Conservation (phyloP, 805 yeast genomes). For the Brettanomyces custersianus region DNA sequence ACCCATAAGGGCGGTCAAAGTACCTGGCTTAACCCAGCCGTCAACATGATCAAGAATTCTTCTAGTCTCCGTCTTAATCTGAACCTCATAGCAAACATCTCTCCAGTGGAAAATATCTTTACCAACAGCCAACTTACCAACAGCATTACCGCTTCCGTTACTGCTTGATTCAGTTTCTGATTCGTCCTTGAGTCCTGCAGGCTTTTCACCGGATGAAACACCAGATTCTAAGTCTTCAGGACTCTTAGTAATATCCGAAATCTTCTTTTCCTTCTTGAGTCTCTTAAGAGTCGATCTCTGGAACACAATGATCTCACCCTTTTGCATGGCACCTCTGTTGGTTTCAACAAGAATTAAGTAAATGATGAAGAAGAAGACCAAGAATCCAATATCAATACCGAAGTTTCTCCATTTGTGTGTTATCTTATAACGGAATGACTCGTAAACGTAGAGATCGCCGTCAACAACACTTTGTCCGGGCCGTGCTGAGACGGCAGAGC, state of each 20-base stretch:
- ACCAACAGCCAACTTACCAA: conserved; percentile 22
- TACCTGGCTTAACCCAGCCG: conserved; percentile 81
- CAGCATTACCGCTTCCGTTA: conserved; percentile 16
- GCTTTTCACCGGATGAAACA: conserved; percentile 15
- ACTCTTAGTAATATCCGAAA: conserved; percentile 12
- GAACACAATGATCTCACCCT: conserved; percentile 64
- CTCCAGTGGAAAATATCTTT: conserved; percentile 68
- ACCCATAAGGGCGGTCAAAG: conserved; percentile 66
- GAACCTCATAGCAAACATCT: conserved; percentile 62
- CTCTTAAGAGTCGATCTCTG: conserved; percentile 39
- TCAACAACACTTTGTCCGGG: conserved; percentile 44
- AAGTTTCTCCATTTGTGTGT: conserved; percentile 73
- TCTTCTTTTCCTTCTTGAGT: conserved; percentile 31
- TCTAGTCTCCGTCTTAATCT: conserved; percentile 51
- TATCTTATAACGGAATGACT: conserved; percentile 41
- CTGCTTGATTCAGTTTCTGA: conserved; percentile 10
- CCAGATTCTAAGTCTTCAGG: conserved; percentile 22
- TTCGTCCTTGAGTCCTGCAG: conserved; percentile 15
- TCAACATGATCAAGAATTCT: conserved; percentile 57
- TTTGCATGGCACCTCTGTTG: conserved; percentile 54
- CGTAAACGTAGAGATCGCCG: conserved; percentile 50
- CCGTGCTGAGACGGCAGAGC: conserved; percentile 43
- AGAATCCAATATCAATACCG: conserved; percentile 55
- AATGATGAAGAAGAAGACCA: conserved; percentile 41
- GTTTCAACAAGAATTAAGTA: conserved; percentile 49